These are phyloP conservation scores for Apiospora marii DNA, from an alignment of 2,329 filamentous ascomycete genomes.

Conservation along the genomic window DNA sequence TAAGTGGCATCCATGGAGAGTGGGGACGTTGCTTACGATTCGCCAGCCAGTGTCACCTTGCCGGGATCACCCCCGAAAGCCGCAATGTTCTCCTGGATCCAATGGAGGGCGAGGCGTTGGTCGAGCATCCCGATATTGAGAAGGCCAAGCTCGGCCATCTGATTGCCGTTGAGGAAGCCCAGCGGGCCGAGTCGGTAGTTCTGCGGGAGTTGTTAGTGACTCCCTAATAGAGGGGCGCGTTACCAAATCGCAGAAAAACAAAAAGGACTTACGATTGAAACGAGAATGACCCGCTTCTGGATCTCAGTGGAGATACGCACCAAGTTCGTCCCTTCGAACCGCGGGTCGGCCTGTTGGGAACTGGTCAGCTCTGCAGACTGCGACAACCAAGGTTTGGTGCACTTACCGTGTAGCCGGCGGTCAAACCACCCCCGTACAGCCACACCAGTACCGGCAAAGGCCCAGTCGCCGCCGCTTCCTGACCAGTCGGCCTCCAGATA, in stretches of 20 bases:
- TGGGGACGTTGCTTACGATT: constrained; percentile 44
- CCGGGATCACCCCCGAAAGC: constrained; percentile 57
- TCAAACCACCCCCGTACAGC: constrained; percentile 33
- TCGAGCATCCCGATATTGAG: constrained; percentile 59
- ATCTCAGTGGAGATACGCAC: constrained; percentile 11
- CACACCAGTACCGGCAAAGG: constrained; percentile 48
- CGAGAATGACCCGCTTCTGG: not conserved
- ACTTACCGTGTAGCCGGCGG: not conserved
- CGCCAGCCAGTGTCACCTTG: constrained; percentile 60
- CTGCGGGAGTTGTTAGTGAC: constrained; percentile 46
- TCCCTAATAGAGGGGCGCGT: constrained; percentile 33
- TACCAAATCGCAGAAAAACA: not conserved
- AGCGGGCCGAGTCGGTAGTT: constrained; percentile 50
- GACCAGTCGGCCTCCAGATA: constrained; percentile 42
- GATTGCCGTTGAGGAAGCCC: constrained; percentile 42
- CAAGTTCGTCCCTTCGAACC: constrained; percentile 8
- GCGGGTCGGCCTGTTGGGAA: not conserved
- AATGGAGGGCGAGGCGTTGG: constrained; percentile 58
- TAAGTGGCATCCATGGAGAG: too few species aligned
- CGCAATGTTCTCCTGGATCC: constrained; percentile 59
- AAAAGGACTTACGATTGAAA: not conserved
- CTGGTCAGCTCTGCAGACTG: not conserved
- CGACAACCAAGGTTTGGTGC: not conserved
- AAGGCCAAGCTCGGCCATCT: constrained; percentile 40
- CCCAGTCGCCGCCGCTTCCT: constrained; percentile 11